Evolutionary conservation across 768 basidiomycete species (phyloP), one percentile per base, ranked within the genome.

Genomic region (Scleroderma bovista): DNA sequence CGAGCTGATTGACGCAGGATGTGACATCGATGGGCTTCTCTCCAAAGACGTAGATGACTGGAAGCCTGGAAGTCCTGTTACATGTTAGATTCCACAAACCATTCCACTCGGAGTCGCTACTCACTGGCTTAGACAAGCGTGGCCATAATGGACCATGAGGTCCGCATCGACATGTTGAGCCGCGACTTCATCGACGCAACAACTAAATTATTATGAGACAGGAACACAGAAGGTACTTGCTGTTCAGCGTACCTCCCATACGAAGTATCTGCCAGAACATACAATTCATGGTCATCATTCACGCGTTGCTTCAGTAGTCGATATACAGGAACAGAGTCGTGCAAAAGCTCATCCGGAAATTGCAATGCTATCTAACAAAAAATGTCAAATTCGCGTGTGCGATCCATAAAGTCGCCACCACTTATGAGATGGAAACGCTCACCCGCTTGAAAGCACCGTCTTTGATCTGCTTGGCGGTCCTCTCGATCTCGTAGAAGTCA

Each of bases 221-320:
- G 42, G 41, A 10, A n/a, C 43, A 32, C 39, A 17, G 15, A 42
- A 32, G 43, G 19, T 4, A 42, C 15, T 19, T 5, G 48, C 32
- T 9, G 17, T 57, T 57, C 26, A 10, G n/a, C 81, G 40, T 71
- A 83, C 94, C 89, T 94, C 69, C 94, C 96, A 67, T 97, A 97
- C 4, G 94, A 95, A 19, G 94, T 97, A 68, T 99, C 95, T 12
- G 94, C 95, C n/a, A 97, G 76, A 5, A 96, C 86, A 64, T 92
- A 95, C 20, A 91, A 70, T 58, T 94, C 86, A 45, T 71, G 72
- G 17, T 43, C 64, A 1, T 56, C 44, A 40, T 75, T 71, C 20
- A 82, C 62, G 48, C 60, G 66, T 2, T 62, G 61, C 60, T 84
- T 88, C 32, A 99, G 74, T 4, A 69, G 62, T 34, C 79, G 75